Evolutionary conservation across 352 stramenopile genomes (phyloP), one percentile per base, ranked within the genome.

Genomic region (Thraustochytrium sp.): DNA sequence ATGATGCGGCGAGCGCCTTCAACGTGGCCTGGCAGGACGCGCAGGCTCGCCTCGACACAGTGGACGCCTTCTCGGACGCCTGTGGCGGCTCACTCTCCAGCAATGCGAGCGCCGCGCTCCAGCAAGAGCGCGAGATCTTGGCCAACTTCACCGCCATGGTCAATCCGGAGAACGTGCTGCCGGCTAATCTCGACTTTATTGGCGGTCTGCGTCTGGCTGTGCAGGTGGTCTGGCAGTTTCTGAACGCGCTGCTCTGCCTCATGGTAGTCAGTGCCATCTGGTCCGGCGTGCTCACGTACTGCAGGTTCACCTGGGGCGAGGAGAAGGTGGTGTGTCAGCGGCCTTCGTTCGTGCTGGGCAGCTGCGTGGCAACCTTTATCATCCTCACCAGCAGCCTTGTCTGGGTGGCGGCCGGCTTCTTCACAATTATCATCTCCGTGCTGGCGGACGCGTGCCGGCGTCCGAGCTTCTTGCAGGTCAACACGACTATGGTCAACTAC

Each of bases 271-370:
- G 36, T 21, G 16, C 59, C 40, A 72, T 72, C 40, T 72, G 59
- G 59, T 72, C 59, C 9, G 59, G 59, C 4, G 59, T 72, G 42
- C 40, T 72, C 13, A 72, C 59, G 34, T 72, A 72, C 36, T 72
- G 59, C 40, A 21, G 59, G 21, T 72, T 72, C 36, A 72, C 59
- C 2, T 72, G 59, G 59, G 59, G 59, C 40, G 59, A 72, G 36
- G 59, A 72, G 31, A 72, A 72, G 40, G 40, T 72, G 9, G 9
- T 72, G 16, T 72, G 59, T 29, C 59, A 72, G 40, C 34, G 3
- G 36, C 59, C 59, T 2, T 72, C 59, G 11, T 72, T 72, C 31
- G 42, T 11, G 16, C 59, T 72, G 9, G 59, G 59, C 26, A 21
- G 59, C 18, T 72, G 59, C 31, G 26, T 72, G 36, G 26, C 8